phyloP scores from a whole-genome alignment of 2,329 filamentous ascomycete species.

The Colletotrichum australisinense region DNA sequence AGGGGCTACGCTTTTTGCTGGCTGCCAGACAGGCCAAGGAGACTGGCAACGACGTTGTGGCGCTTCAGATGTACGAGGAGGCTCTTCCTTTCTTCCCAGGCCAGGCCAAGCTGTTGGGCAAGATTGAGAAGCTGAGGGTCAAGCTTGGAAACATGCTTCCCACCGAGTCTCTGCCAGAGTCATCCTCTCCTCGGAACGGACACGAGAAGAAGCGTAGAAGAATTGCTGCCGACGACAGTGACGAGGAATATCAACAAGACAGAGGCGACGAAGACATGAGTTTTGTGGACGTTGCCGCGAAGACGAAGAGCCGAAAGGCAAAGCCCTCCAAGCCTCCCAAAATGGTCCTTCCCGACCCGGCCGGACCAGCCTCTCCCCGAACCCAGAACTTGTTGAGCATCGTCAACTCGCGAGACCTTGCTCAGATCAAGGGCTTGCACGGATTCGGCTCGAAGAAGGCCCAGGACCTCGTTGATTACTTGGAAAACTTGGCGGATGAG shows the following conservation, averaged over 20 bases:
- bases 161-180: constrained; percentile 9
- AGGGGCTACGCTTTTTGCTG: constrained; percentile 87
- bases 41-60: constrained; percentile 80
- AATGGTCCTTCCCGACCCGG: constrained; percentile 51
- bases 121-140: constrained; percentile 72
- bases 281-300: constrained; percentile 43
- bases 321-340: constrained; percentile 44
- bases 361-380: constrained; percentile 60
- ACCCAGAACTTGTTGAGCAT: constrained; percentile 74
- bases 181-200: constrained; percentile 13
- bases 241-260: constrained; percentile 51
- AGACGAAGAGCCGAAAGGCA: constrained; percentile 44
- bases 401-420: constrained; percentile 78
- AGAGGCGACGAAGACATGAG: constrained; percentile 55
- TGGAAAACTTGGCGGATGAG: constrained; percentile 58
- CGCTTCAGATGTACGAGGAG: constrained; percentile 86
- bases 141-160: constrained; percentile 54
- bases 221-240: constrained; percentile 46
- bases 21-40: constrained; percentile 93
- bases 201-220: constrained; percentile 40
- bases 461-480: constrained; percentile 66
- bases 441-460: constrained; percentile 82
- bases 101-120: constrained; percentile 80
- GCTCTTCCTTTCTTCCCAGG: constrained; percentile 88
- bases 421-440: constrained; percentile 72